Percentiles rank a stretch among this genome's conserved stretches.
phyloP scores from a whole-genome alignment of 2,329 filamentous ascomycete species.

The Alternaria consortialis region DNA sequence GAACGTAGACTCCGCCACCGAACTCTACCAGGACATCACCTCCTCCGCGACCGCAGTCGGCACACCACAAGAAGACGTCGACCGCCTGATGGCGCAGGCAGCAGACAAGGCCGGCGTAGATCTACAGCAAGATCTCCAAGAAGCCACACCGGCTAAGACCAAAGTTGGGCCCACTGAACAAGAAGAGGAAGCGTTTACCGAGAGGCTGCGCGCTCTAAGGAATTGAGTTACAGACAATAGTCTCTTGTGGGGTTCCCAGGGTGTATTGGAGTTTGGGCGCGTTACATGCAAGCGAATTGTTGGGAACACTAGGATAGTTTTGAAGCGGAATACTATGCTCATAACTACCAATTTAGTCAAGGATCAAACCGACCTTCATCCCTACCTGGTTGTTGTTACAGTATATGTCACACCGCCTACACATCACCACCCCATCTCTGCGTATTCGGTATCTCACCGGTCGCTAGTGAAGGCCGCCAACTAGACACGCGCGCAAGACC shows the following conservation, averaged over 20 bases:
- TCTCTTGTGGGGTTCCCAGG: background rate
- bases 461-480: background rate
- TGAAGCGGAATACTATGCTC: background rate
- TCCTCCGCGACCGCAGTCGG: conserved; percentile 77
- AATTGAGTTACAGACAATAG: conserved; percentile 35
- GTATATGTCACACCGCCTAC: conserved; percentile 4
- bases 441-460: background rate
- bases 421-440: conserved; percentile 1
- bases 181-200: conserved; percentile 77
- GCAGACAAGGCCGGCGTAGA: conserved; percentile 90
- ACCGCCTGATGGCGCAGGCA: conserved; percentile 83
- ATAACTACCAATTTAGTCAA: conserved; percentile 1
- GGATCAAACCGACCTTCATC: background rate
- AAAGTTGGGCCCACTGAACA: conserved; percentile 76
- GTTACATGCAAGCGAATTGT: conserved; percentile 6
- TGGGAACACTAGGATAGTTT: conserved; percentile 1
- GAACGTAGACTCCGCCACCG: conserved; percentile 61
- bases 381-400: background rate
- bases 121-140: conserved; percentile 76
- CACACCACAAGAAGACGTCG: conserved; percentile 84
- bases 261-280: conserved; percentile 8
- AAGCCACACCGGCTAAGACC: conserved; percentile 64
- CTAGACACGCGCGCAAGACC: background rate
- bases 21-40: conserved; percentile 88
- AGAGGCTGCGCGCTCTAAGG: conserved; percentile 65